These are phyloP conservation scores for Emergomyces pasteurianus DNA, from an alignment of 2,329 filamentous ascomycete species.

Conservation along the genomic window DNA sequence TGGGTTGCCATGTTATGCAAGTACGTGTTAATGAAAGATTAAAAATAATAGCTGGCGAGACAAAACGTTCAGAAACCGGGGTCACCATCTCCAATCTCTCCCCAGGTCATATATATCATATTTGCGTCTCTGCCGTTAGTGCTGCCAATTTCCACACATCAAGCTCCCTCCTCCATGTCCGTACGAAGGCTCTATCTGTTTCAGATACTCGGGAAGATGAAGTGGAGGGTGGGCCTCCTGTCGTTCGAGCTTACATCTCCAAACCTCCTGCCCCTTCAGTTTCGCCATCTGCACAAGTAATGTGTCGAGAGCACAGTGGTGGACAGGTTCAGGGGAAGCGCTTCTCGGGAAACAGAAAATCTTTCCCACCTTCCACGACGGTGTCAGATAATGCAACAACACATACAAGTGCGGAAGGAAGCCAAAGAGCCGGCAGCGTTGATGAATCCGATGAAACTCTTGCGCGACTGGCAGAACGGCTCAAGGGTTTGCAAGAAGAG, in stretches of 20 bases:
- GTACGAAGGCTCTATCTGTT: constrained; percentile 49
- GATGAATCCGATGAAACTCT: constrained; percentile 55
- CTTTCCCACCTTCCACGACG: constrained; percentile 52
- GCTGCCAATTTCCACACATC: constrained; percentile 85
- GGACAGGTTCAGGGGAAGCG: constrained; percentile 45
- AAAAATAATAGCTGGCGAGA: constrained; percentile 58
- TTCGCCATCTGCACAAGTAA: constrained; percentile 48
- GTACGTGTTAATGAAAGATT: background rate
- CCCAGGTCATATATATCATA: constrained; percentile 81
- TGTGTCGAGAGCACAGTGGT: constrained; percentile 54
- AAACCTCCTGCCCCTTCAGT: constrained; percentile 43
- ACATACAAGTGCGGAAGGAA: constrained; percentile 30
- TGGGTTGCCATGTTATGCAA: constrained; percentile 5
- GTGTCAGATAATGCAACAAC: constrained; percentile 20
- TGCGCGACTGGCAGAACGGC: constrained; percentile 65
- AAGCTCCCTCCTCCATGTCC: constrained; percentile 71
- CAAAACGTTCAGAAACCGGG: constrained; percentile 67
- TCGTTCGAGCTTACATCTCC: constrained; percentile 43
- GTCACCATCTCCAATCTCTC: constrained; percentile 81
- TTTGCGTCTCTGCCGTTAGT: constrained; percentile 84
- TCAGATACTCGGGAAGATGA: constrained; percentile 26
- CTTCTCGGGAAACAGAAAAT: constrained; percentile 57
- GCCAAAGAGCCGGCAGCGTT: constrained; percentile 23
- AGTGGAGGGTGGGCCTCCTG: constrained; percentile 20
- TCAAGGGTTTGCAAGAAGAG: constrained; percentile 70